Evolutionary conservation across 768 basidiomycete species (phyloP), one percentile per base, ranked within the genome.

Genomic region (Leccinum pellstonianum): DNA sequence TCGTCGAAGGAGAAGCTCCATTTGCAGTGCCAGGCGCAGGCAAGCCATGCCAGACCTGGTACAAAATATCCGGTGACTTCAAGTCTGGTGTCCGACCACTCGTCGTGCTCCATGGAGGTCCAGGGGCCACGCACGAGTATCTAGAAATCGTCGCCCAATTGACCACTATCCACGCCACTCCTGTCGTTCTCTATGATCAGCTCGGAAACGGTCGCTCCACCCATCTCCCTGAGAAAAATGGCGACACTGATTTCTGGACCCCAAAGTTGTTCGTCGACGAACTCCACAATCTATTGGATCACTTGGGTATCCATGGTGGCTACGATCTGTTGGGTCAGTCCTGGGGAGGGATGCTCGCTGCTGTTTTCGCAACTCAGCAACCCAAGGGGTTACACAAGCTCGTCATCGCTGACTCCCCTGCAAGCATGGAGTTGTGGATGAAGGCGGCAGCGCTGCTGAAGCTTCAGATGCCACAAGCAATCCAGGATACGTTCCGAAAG

Each of bases 181-280:
- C 83, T 11, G 74, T 85, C 63, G 64, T 86, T 43, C 64, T 84
- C 50, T 85, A 86, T 69, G 82, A 84, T 66, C 85, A 86, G 64
- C 58, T 86, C 49, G 84, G 84, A 8, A 77, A 70, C 57, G 83
- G 83, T n/a, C 69, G 70, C 25, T 86, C 84, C 12, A 83, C 83
- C 9, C 82, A 83, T 62, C 73, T 84, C 19, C 79, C 68, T 9
- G 80, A 84, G 60, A 84, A 81, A 63, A 74, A 66, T 6, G 74
- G 72, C 14, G 75, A 78, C 33, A 61, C 66, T 2, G 41, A 46
- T 12, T 86, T 86, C 71, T 84, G 83, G 83, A 81, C 75, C 17
- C 66, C 73, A 29, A 67, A 78, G 55, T 74, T 85, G 5, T 84
- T 84, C 73, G 69, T 82, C 62, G 75, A 80, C 60, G 81, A 86